Evolutionary conservation across 2,329 filamentous ascomycete genomes (phyloP).

Genomic region (Trichoderma semiorbis): DNA sequence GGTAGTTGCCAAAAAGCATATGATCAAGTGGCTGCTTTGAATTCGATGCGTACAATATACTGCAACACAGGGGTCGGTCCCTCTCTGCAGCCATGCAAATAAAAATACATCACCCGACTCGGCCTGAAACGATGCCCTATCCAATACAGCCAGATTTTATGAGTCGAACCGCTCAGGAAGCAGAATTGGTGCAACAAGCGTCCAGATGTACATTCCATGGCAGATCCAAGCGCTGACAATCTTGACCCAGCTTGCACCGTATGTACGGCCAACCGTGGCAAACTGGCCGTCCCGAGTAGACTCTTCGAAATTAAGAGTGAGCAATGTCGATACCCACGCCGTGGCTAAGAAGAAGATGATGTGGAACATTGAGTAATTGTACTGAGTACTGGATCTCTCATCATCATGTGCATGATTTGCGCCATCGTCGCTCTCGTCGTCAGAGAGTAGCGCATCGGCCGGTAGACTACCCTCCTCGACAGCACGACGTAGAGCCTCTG

Average conservation of each 20-base stretch:
- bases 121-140: background rate
- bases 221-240: conserved; percentile 97
- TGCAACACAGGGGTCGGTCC: background rate
- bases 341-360: conserved; percentile 97
- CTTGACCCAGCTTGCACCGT: conserved; percentile 99
- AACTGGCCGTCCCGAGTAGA: conserved; percentile 67
- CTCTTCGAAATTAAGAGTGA: conserved; percentile 70
- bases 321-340: conserved; percentile 88
- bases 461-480: conserved; percentile 91
- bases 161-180: conserved; percentile 81
- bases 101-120: background rate
- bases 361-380: conserved; percentile 95
- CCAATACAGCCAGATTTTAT: conserved; percentile 7
- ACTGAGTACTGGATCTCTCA: conserved; percentile 84
- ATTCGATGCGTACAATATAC: background rate
- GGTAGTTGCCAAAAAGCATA: background rate
- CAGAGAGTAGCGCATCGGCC: conserved; percentile 79
- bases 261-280: conserved; percentile 87
- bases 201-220: conserved; percentile 93
- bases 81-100: background rate
- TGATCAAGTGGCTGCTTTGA: background rate
- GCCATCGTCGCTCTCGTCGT: conserved; percentile 63
- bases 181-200: conserved; percentile 78
- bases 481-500: conserved; percentile 83
- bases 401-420: conserved; percentile 72